Conservation (phyloP, 768 basidiomycete genomes). For the Tricholoma sp. region DNA sequence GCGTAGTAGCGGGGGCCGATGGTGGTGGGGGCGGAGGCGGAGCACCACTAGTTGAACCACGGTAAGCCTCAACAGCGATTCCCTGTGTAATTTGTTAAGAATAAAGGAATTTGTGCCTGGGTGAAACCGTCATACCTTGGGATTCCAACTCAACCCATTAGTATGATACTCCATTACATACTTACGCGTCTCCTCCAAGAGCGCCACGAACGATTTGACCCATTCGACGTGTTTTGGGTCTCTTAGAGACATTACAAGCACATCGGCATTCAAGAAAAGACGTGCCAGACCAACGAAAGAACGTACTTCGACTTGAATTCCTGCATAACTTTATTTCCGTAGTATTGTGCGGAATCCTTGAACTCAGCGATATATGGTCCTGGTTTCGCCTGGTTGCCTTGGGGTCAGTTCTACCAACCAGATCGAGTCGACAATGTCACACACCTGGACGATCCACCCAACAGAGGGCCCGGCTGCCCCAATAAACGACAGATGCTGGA, state of each 20-base stretch:
- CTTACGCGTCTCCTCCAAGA: conserved; percentile 74
- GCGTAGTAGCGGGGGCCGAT: conserved; percentile 37
- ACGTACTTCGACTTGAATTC: conserved; percentile 89
- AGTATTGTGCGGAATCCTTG: conserved; percentile 85
- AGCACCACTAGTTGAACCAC: conserved; percentile 32
- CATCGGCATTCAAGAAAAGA: not conserved
- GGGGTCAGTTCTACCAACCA: not conserved
- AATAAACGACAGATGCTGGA: conserved; percentile 73
- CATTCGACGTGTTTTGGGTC: conserved; percentile 86
- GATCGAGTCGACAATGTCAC: conserved; percentile 21
- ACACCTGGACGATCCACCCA: conserved; percentile 84
- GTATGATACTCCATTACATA: conserved; percentile 85
- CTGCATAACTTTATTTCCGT: conserved; percentile 84
- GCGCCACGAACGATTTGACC: conserved; percentile 63
- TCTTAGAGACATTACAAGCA: conserved; percentile 35
- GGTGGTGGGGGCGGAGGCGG: conserved; percentile 47
- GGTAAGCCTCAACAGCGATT: conserved; percentile 50
- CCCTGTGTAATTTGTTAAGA: conserved; percentile 36
- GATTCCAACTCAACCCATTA: conserved; percentile 87
- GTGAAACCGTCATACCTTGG: conserved; percentile 44
- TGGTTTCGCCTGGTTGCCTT: conserved; percentile 63
- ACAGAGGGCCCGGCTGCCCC: conserved; percentile 76
- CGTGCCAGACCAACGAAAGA: not conserved
- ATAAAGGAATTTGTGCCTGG: not conserved
- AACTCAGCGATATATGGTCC: conserved; percentile 73